Evolutionary conservation across 768 basidiomycete genomes (phyloP).

Genomic region (Tricholomella constricta): DNA sequence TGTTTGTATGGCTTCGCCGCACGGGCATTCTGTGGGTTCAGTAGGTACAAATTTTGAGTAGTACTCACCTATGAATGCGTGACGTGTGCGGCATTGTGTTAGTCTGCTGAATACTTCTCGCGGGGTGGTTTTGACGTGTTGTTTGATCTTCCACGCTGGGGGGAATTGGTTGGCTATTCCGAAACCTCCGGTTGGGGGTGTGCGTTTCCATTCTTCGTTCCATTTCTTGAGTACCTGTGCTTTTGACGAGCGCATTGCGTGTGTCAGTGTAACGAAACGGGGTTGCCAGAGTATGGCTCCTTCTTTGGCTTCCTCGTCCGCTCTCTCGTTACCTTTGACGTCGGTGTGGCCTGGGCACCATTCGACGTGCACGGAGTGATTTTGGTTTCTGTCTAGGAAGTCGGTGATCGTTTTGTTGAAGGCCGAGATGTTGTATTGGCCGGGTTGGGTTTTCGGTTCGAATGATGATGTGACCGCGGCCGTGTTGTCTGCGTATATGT

Average conservation of each 20-base stretch:
- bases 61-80: constrained; percentile 22
- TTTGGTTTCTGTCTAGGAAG: background rate
- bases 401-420: background rate
- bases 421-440: constrained; percentile 12
- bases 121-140: background rate
- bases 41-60: constrained; percentile 17
- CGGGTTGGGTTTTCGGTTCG: constrained; percentile 19
- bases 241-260: background rate
- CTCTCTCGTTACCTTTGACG: background rate
- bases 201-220: background rate
- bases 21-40: constrained; percentile 25
- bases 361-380: background rate
- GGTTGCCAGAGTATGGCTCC: background rate
- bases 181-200: background rate
- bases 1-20: constrained; percentile 23
- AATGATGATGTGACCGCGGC: constrained; percentile 9
- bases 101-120: constrained; percentile 21
- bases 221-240: background rate
- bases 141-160: no score
- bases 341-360: background rate
- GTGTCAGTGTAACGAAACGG: background rate
- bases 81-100: constrained; percentile 27
- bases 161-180: background rate
- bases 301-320: background rate
- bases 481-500: constrained; percentile 21